phyloP scores from a whole-genome alignment of 495 filamentous ascomycete species.

The Daldinia vernicosa region DNA sequence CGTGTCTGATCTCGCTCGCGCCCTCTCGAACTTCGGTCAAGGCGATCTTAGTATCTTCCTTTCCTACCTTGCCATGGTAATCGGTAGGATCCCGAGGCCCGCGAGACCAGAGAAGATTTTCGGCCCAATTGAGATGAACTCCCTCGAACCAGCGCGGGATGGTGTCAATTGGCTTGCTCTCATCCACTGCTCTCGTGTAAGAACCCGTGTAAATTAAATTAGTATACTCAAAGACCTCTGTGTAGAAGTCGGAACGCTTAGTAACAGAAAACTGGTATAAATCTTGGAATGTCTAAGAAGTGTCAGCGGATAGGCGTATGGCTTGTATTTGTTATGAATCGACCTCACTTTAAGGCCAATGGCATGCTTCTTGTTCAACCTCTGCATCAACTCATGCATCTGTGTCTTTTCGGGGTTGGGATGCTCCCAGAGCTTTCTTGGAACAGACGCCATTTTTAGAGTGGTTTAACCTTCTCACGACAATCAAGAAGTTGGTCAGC shows the following conservation, averaged over 20 bases:
- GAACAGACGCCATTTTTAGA: slow-evolving; percentile 39
- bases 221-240: slow-evolving; percentile 65
- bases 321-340: background rate
- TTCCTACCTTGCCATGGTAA: slow-evolving; percentile 57
- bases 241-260: slow-evolving; percentile 72
- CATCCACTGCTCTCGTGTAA: slow-evolving; percentile 70
- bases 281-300: slow-evolving; percentile 65
- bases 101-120: slow-evolving; percentile 68
- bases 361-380: slow-evolving; percentile 55
- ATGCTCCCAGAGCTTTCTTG: slow-evolving; percentile 67
- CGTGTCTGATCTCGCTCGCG: slow-evolving; percentile 59
- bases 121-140: slow-evolving; percentile 68
- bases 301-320: slow-evolving; percentile 16
- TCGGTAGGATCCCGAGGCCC: slow-evolving; percentile 40
- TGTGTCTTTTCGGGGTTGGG: slow-evolving; percentile 60
- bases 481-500: background rate
- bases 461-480: slow-evolving; percentile 6
- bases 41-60: slow-evolving; percentile 75
- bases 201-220: slow-evolving; percentile 69
- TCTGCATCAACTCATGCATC: slow-evolving; percentile 62
- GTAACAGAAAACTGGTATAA: slow-evolving; percentile 71
- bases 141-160: slow-evolving; percentile 76
- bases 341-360: slow-evolving; percentile 55
- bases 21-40: slow-evolving; percentile 79
- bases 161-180: slow-evolving; percentile 70